Percentiles rank a stretch among this genome's conserved stretches.
Conservation (phyloP, 202 grass and related monocot species). For the Miscanthus sacchariflorus region DNA sequence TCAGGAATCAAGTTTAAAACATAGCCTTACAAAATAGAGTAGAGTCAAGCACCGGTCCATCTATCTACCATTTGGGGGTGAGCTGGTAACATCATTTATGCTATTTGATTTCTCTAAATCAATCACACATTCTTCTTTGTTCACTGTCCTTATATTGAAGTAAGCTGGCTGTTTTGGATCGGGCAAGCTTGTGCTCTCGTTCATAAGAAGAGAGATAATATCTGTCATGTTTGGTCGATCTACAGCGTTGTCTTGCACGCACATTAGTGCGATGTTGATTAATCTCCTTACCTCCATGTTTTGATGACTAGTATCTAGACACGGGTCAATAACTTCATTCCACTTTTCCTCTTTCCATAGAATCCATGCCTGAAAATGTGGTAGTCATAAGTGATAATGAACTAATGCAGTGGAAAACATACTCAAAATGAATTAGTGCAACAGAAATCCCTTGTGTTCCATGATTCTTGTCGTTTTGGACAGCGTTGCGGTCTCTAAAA, state of each 20-base stretch:
- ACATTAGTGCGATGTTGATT: constrained; percentile 58
- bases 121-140: background rate
- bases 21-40: no score
- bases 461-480: no score
- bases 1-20: no score
- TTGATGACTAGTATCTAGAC: constrained; percentile 26
- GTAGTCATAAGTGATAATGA: no score
- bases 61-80: constrained; percentile 12
- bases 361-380: background rate
- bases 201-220: constrained; percentile 49
- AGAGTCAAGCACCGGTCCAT: background rate
- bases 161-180: constrained; percentile 50
- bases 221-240: constrained; percentile 67
- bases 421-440: no score
- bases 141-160: constrained; percentile 32
- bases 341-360: constrained; percentile 44
- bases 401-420: no score
- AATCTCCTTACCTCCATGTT: constrained; percentile 43
- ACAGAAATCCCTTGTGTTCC: no score
- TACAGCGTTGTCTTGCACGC: constrained; percentile 61
- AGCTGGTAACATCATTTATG: background rate
- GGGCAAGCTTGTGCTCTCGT: constrained; percentile 32
- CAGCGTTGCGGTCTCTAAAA: no score
- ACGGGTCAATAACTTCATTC: constrained; percentile 38
- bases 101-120: background rate